A percentile compares a stretch with the other conserved stretches of the same genome.
phyloP scores from a whole-genome alignment of 129 eudicot species.

The Deinandra increscens region DNA sequence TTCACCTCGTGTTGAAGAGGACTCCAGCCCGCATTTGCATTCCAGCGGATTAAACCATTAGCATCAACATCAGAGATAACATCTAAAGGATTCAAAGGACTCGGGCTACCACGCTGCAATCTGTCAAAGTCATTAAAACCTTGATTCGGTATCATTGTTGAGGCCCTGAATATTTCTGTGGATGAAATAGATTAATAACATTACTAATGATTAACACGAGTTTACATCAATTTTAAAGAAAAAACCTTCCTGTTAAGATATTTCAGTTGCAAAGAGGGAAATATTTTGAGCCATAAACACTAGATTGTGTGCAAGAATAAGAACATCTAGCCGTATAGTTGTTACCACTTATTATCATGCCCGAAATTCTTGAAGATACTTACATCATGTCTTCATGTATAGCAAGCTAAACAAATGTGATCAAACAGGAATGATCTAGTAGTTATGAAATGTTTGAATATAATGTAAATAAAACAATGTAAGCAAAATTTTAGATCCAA shows the following conservation, averaged over 20 bases:
- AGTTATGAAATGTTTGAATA: background rate
- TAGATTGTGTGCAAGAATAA: background rate
- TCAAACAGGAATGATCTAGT: background rate
- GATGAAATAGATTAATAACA: background rate
- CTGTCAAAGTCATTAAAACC: slow-evolving; percentile 68
- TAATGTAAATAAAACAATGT: background rate
- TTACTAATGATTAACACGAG: background rate
- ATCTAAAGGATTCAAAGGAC: slow-evolving; percentile 53
- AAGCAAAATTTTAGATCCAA: background rate
- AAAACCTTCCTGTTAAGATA: background rate
- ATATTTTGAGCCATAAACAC: slow-evolving; percentile 33
- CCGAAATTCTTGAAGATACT: background rate
- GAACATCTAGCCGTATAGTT: background rate
- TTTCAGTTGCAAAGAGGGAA: background rate
- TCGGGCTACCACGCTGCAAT: slow-evolving; percentile 81
- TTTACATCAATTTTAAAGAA: background rate
- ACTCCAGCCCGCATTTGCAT: slow-evolving; percentile 59
- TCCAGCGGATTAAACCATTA: slow-evolving; percentile 59
- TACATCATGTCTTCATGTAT: background rate
- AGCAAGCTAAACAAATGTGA: background rate
- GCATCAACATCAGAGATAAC: slow-evolving; percentile 52
- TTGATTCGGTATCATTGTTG: slow-evolving; percentile 64
- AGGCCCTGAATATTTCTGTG: slow-evolving; percentile 67
- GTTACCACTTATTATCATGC: background rate
- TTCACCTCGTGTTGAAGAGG: slow-evolving; percentile 70